Conservation (phyloP, 768 basidiomycete genomes). For the Lentinula sp. region DNA sequence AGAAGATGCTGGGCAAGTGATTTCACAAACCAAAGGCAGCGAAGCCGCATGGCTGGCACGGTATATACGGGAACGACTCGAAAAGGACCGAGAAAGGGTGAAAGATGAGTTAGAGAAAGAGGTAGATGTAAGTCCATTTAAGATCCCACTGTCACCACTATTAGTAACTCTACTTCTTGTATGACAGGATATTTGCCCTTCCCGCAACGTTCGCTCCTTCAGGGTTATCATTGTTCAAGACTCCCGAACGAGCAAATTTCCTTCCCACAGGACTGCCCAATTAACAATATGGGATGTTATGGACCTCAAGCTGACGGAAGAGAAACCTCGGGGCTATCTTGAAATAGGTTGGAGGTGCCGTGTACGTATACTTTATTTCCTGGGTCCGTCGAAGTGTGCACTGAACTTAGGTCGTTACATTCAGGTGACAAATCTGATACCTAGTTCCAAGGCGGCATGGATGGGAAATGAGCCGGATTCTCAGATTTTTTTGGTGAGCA, state of each 20-base stretch:
- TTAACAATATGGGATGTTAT: constrained; percentile 82
- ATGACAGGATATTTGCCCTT: constrained; percentile 54
- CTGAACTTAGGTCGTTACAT: constrained; percentile 6
- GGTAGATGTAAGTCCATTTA: constrained; percentile 47
- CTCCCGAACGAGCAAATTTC: constrained; percentile 44
- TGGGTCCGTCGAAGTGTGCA: neutral
- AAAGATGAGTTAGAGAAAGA: constrained; percentile 66
- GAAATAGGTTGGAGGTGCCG: constrained; percentile 61
- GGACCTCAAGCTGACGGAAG: constrained; percentile 44
- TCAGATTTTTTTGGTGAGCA: constrained; percentile 67
- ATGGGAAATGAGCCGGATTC: constrained; percentile 53
- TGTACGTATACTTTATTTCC: constrained; percentile 32
- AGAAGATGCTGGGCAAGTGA: constrained; percentile 32
- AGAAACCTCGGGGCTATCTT: constrained; percentile 43
- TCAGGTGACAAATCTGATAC: constrained; percentile 63
- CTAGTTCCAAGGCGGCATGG: constrained; percentile 67
- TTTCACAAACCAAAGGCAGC: constrained; percentile 31
- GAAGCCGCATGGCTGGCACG: constrained; percentile 63
- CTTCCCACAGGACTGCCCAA: constrained; percentile 58
- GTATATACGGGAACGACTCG: constrained; percentile 41
- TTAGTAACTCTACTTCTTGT: neutral
- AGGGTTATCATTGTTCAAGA: constrained; percentile 68
- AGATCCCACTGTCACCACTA: neutral
- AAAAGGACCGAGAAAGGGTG: constrained; percentile 42
- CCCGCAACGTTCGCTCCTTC: constrained; percentile 71